These are phyloP conservation scores for Panicum hallii DNA, from an alignment of 202 grass and related monocot species.

Conservation along the genomic window DNA sequence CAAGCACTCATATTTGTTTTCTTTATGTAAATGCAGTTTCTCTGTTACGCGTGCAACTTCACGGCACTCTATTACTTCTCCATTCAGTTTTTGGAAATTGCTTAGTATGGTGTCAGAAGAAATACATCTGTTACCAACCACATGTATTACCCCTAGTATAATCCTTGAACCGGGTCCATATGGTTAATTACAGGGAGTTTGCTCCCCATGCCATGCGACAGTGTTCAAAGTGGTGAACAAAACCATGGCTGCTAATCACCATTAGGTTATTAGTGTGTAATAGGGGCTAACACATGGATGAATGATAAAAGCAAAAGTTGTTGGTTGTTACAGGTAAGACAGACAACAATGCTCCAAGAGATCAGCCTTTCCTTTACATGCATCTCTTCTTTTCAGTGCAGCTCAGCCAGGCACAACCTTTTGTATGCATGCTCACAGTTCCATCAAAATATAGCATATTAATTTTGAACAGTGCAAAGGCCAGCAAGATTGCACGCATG, in stretches of 20 bases:
- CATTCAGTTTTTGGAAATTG: conserved; percentile 20
- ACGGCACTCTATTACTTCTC: conserved; percentile 23
- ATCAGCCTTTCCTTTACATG: conserved; percentile 49
- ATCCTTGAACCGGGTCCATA: background rate
- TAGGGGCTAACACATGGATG: conserved; percentile 55
- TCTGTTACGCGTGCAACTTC: conserved; percentile 27
- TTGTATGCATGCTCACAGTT: conserved; percentile 35
- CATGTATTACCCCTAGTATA: background rate
- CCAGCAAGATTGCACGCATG: conserved; percentile 42
- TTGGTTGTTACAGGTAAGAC: conserved; percentile 65
- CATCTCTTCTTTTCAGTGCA: conserved; percentile 57
- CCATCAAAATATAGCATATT: conserved; percentile 16
- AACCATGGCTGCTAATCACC: conserved; percentile 16
- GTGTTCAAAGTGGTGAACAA: conserved; percentile 25
- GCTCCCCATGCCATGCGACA: background rate
- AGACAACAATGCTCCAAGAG: conserved; percentile 59
- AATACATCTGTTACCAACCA: conserved; percentile 13
- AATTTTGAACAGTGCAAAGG: conserved; percentile 14
- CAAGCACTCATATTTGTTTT: background rate
- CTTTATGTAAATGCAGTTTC: background rate
- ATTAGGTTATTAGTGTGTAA: conserved; percentile 33
- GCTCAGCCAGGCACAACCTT: conserved; percentile 31
- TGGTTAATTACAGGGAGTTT: background rate
- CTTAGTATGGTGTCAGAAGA: background rate
- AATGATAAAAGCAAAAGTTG: conserved; percentile 64